phyloP scores from a whole-genome alignment of 129 eudicot species.

The Solidago caesia region DNA sequence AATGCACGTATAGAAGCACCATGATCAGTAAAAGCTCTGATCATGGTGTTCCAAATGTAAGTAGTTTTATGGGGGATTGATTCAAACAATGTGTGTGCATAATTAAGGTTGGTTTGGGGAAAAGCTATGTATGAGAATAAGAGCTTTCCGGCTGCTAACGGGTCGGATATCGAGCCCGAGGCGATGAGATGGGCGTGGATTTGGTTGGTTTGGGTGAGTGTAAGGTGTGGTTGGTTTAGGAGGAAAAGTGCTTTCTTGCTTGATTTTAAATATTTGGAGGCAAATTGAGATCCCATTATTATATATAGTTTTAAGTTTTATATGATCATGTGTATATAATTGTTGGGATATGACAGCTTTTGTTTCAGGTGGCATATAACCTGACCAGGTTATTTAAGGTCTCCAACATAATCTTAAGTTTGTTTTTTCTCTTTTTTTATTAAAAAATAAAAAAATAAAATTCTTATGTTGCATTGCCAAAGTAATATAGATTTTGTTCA shows the following conservation, averaged over 20 bases:
- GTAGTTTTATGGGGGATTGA: constrained; percentile 47
- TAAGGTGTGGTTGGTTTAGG: constrained; percentile 45
- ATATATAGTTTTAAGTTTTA: background rate
- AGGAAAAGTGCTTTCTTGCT: constrained; percentile 43
- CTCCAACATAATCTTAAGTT: too few species aligned
- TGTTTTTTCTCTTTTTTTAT: too few species aligned
- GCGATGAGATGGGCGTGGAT: constrained; percentile 66
- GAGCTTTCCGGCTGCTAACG: constrained; percentile 64
- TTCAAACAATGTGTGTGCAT: constrained; percentile 41
- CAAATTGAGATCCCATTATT: constrained; percentile 23
- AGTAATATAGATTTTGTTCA: too few species aligned
- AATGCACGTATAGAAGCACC: constrained; percentile 38
- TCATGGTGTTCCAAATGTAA: constrained; percentile 65
- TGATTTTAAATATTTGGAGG: constrained; percentile 53
- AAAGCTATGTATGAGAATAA: constrained; percentile 27
- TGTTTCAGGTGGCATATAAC: too few species aligned
- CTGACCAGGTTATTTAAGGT: too few species aligned
- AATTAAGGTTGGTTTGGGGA: constrained; percentile 20
- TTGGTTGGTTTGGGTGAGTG: constrained; percentile 50
- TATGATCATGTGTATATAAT: too few species aligned
- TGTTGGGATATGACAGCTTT: too few species aligned
- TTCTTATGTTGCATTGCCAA: too few species aligned
- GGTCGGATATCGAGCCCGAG: constrained; percentile 62
- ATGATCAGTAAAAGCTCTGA: constrained; percentile 45
- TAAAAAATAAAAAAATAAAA: too few species aligned